Evolutionary conservation across 768 basidiomycete genomes (phyloP), one percentile per base, ranked within the genome.

Genomic region (Macrolepiota fuliginosa): DNA sequence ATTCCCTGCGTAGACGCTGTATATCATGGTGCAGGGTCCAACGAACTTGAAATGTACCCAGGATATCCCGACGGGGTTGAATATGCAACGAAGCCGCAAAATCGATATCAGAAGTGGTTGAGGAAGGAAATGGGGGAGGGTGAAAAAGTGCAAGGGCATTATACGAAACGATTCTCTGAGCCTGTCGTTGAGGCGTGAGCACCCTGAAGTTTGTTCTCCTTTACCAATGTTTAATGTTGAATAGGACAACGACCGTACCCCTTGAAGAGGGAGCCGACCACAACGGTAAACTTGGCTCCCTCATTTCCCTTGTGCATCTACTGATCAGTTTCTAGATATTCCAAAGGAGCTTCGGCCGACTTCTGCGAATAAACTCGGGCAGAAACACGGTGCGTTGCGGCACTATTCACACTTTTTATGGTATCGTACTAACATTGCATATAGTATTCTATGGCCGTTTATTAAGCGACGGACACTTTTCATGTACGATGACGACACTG

Each of bases 401-500:
- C 29, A 32, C 29, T 7, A 45, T n/a, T 46, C 5, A 4, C 36
- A 13, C 15, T 17, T 58, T n/a, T n/a, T n/a, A n/a, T n/a, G n/a
- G n/a, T 22, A 53, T 57, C 12, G 65, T 10, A 29, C 29, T 40
- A 32, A 46, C 47, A 3, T 25, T 36, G 36, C 50, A 32, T 49
- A 15, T 57, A 86, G 88, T 71, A 2, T 75, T 81, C 25, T 90
- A 81, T 68, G 85, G 83, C 11, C 79, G 90, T 42, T 70, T 91
- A 42, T 80, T 83, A 63, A 78, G 72, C 0, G 61, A 81, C 13
- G 75, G 74, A 0, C 74, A 81, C 27, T 92, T 92, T 69, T 79
- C 77, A 37, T 91, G 90, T 36, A 85, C 86, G 0, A 72, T 89
- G 75, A 91, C 91, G 7, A 74, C 66, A 0, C 74, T 83, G 11